Base-by-base conservation (phyloP, 371 early-diverging fungal species). In the Rhizopus arrhizus region DNA sequence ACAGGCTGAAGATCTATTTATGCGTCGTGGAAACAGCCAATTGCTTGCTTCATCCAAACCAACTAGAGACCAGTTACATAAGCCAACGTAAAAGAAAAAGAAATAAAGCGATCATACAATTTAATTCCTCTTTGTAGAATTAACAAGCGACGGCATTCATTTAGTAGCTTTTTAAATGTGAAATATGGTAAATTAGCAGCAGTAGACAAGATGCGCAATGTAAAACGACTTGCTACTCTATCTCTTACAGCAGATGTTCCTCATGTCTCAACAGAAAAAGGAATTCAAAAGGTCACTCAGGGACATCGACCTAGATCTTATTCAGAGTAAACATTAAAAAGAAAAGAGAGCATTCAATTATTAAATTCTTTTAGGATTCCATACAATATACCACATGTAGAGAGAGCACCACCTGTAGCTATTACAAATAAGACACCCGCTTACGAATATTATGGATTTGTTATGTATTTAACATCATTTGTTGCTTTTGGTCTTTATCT, bases 401-500 rank as follows among this genome's bases (percentile, higher is more conserved):
- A 80, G 56, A 74, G 77, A 33, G 80, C 80, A 2, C 80, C 80
- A 16, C 80, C 80, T 15, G 68, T 80, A 7, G 74, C 80, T 0
- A 74, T 69, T 12, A 80, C 80, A 0, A 84, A 84, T 49, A 88
- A 88, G 51, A 91, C 88, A 13, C 91, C 91, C 7, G 84, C 89
- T 0, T 89, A 88, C 60, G 93, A 93, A 56, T 91, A 91, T 69
- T 89, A 91, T 67, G 94, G 94, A 11, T 93, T 93, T 71, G 92
- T 88, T 13, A 77, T 91, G 59, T 93, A 93, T 59, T 78, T 93
- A n/a, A 77, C 86, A 6, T 91, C 94, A 2, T 86, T 89, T 69
- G 85, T 91, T 8, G 81, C 80, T 7, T 85, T 89, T 62, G 88
- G 85, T 82, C 78, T 89, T 61, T 92, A 91, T 53, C 62, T 92